These are phyloP conservation scores for Crithidia expoeki DNA, from an alignment of 208 protist genomes.

Conservation along the genomic window DNA sequence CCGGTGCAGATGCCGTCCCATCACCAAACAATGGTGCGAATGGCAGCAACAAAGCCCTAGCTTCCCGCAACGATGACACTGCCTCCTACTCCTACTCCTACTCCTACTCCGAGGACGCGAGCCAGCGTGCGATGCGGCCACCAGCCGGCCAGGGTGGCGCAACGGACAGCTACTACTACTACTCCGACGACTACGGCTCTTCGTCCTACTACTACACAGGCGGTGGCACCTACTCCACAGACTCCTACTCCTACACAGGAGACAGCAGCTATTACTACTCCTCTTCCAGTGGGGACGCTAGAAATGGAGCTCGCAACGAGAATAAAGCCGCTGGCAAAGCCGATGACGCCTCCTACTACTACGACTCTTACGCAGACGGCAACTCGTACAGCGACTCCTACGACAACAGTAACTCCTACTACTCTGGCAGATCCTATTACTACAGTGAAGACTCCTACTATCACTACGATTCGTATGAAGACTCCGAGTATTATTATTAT, in stretches of 20 bases:
- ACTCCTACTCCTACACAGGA: conserved; percentile 22
- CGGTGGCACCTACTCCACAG: conserved; percentile 12
- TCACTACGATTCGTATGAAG: conserved; percentile 25
- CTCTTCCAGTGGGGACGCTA: neutral
- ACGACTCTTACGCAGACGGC: conserved; percentile 20
- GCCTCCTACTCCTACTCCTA: conserved; percentile 37
- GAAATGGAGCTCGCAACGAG: neutral
- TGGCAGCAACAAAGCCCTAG: neutral
- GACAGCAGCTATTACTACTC: conserved; percentile 33
- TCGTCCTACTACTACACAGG: conserved; percentile 24
- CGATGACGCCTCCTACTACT: conserved; percentile 2
- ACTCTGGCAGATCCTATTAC: conserved; percentile 23
- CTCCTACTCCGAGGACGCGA: conserved; percentile 20
- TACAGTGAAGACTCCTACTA: conserved; percentile 8
- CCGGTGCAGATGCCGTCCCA: neutral
- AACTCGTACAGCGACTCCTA: conserved; percentile 18
- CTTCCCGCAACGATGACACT: neutral
- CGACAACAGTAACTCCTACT: conserved; percentile 22
- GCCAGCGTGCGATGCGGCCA: neutral
- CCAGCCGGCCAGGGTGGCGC: neutral
- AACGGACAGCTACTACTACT: conserved; percentile 25
- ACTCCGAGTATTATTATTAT: conserved; percentile 23
- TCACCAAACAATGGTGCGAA: neutral
- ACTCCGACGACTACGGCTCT: conserved; percentile 25
- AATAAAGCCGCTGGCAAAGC: neutral